phyloP scores from a whole-genome alignment of 768 basidiomycete species.

The Agaricus blazei region DNA sequence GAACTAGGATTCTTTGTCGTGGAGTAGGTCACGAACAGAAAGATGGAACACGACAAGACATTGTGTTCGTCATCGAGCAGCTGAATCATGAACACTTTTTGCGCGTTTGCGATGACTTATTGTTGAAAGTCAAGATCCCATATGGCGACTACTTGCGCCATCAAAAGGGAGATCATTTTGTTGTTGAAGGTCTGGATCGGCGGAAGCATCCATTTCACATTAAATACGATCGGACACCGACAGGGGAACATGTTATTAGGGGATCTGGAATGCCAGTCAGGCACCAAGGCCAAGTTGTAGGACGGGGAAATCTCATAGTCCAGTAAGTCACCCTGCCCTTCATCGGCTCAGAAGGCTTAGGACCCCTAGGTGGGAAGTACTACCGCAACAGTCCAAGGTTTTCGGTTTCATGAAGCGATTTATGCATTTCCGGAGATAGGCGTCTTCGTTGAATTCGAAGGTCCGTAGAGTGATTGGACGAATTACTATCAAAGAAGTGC shows the following conservation, averaged over 20 bases:
- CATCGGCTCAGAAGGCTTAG: background rate
- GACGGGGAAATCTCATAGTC: constrained; percentile 59
- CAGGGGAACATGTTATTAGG: constrained; percentile 44
- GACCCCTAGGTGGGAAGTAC: constrained; percentile 33
- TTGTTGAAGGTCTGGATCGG: constrained; percentile 55
- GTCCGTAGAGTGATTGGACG: background rate
- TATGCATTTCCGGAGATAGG: constrained; percentile 14
- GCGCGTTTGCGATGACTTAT: constrained; percentile 52
- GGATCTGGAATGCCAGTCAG: constrained; percentile 70
- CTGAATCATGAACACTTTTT: constrained; percentile 51
- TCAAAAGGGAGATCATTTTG: constrained; percentile 40
- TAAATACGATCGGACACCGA: constrained; percentile 46
- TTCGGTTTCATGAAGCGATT: constrained; percentile 26
- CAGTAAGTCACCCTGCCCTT: constrained; percentile 36
- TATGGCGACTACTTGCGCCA: constrained; percentile 46
- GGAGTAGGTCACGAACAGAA: constrained; percentile 63
- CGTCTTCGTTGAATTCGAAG: background rate
- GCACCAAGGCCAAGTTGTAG: constrained; percentile 44
- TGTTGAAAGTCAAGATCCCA: constrained; percentile 49
- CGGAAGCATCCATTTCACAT: constrained; percentile 44
- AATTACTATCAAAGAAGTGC: too few species aligned
- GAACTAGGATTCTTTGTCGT: constrained; percentile 55
- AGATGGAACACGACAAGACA: constrained; percentile 54
- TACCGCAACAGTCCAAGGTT: constrained; percentile 24
- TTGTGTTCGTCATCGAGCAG: constrained; percentile 63